Conservation (phyloP, 2,329 filamentous ascomycete species). For the Penicillium fuscoglaucum region DNA sequence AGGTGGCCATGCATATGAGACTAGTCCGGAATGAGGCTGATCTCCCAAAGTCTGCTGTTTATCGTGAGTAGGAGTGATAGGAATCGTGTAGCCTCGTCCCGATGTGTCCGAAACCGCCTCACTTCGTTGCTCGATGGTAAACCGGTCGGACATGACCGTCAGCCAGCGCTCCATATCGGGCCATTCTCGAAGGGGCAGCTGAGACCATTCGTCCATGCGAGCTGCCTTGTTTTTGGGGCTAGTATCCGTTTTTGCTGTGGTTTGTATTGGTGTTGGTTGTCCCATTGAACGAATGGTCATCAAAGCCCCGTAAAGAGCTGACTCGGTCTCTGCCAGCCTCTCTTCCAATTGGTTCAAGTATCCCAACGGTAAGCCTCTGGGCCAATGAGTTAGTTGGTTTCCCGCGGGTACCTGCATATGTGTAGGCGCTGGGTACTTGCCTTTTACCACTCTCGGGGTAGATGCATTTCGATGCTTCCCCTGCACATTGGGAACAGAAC, state of each 20-base stretch:
- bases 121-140: conserved; percentile 8
- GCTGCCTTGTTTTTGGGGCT: conserved; percentile 17
- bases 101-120: not conserved
- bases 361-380: conserved; percentile 24
- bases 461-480: conserved; percentile 19
- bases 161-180: conserved; percentile 22
- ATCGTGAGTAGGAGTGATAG: not conserved
- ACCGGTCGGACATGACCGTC: conserved; percentile 19
- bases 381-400: conserved; percentile 1
- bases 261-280: conserved; percentile 8
- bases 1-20: conserved; percentile 8
- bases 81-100: conserved; percentile 2
- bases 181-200: conserved; percentile 21
- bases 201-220: conserved; percentile 26
- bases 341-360: conserved; percentile 28
- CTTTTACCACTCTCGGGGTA: conserved; percentile 27
- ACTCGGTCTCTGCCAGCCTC: conserved; percentile 23
- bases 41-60: not conserved
- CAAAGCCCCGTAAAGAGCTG: conserved; percentile 25
- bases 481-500: conserved; percentile 22
- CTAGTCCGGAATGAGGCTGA: not conserved
- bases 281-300: conserved; percentile 16
- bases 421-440: conserved; percentile 5
- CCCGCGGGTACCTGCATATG: conserved; percentile 4
- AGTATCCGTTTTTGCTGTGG: conserved; percentile 11